Evolutionary conservation across 441 rosid species (phyloP).

Genomic region (Populus hybrid): DNA sequence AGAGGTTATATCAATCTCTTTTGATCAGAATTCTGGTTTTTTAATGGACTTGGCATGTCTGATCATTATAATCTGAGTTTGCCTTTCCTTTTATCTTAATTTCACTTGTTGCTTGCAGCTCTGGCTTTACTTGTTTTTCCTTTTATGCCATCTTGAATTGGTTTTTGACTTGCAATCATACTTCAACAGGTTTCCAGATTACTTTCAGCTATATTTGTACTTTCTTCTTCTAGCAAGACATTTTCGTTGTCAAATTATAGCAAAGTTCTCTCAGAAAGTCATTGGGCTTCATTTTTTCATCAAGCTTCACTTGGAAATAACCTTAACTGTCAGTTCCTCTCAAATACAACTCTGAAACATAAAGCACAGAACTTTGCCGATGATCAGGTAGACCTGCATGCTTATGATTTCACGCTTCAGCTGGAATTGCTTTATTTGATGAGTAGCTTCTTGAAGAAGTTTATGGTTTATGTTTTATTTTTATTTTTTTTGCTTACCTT

Average conservation of each 20-base stretch:
- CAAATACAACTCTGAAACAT: conserved; percentile 39
- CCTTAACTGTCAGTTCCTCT: conserved; percentile 60
- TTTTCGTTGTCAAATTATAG: conserved; percentile 40
- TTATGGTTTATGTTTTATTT: background rate
- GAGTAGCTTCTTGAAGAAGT: background rate
- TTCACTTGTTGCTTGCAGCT: background rate
- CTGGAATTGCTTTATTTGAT: background rate
- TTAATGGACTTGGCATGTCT: background rate
- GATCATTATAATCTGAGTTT: background rate
- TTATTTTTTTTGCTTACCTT: background rate
- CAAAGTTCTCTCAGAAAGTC: conserved; percentile 66
- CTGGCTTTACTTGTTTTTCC: background rate
- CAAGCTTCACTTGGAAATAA: conserved; percentile 92
- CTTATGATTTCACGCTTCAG: background rate
- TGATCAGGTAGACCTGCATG: conserved; percentile 43
- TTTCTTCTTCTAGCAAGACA: conserved; percentile 55
- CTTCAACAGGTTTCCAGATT: conserved; percentile 73
- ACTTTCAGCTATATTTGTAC: conserved; percentile 60
- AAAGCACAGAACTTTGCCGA: conserved; percentile 28
- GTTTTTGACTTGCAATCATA: conserved; percentile 1
- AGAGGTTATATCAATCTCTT: background rate
- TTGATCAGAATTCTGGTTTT: background rate
- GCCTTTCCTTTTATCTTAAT: background rate
- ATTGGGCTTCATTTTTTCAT: conserved; percentile 97
- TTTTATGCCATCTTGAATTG: background rate